Percentiles rank a stretch among this genome's conserved stretches.
These are phyloP conservation scores for Aegle marmelos DNA, from an alignment of 345 rosid species.

Conservation along the genomic window DNA sequence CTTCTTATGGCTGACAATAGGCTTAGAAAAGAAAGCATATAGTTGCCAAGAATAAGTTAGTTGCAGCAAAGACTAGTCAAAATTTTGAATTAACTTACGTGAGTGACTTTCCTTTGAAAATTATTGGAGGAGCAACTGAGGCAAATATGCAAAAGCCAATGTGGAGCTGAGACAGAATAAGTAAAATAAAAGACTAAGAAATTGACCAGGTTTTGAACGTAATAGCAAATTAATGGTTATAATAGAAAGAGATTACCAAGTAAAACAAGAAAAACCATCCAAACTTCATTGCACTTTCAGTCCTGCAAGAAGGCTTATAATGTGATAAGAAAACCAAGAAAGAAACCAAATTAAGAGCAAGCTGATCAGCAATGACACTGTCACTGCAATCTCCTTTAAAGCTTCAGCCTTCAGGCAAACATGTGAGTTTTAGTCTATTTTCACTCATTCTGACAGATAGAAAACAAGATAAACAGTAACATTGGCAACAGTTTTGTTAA, in stretches of 20 bases:
- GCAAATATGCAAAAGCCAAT: slow-evolving; percentile 73
- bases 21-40: neutral
- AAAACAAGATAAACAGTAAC: neutral
- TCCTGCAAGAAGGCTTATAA: slow-evolving; percentile 48
- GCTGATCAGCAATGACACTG: neutral
- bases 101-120: slow-evolving; percentile 95
- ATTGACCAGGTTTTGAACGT: neutral
- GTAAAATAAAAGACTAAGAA: neutral
- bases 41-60: neutral
- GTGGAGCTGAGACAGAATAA: slow-evolving; percentile 56
- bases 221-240: neutral
- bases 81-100: slow-evolving; percentile 53
- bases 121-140: slow-evolving; percentile 92
- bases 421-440: neutral
- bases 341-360: neutral
- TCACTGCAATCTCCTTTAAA: neutral
- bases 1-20: neutral
- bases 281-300: slow-evolving; percentile 82
- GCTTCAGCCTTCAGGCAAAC: neutral
- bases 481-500: neutral
- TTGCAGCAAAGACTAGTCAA: neutral
- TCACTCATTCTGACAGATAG: neutral
- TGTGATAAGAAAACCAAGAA: neutral
- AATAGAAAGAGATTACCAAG: slow-evolving; percentile 39
- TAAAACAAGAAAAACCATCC: slow-evolving; percentile 91